Conservation (phyloP, 2,329 filamentous ascomycete genomes). For the Tolypocladium ophioglossoides region DNA sequence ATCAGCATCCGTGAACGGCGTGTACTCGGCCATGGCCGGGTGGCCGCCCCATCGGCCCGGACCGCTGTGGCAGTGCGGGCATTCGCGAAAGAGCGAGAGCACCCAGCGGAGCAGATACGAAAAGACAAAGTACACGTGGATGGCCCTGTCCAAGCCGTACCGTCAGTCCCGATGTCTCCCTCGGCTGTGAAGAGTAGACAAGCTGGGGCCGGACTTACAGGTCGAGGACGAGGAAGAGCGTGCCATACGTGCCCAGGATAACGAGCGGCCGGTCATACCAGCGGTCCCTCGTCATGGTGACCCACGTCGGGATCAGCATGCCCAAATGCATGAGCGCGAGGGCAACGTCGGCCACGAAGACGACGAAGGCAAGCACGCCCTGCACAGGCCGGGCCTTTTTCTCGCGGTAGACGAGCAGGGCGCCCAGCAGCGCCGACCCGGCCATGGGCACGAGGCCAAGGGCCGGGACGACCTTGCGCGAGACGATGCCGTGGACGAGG, state of each 20-base stretch:
- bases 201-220: not conserved
- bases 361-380: not conserved
- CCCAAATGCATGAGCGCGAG: not conserved
- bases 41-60: not conserved
- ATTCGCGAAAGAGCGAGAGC: not conserved
- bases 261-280: not conserved
- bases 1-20: not conserved
- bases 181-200: no score
- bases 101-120: not conserved
- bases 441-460: not conserved
- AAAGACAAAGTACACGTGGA: not conserved
- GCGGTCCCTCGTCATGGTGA: not conserved
- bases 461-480: not conserved
- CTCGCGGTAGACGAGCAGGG: not conserved
- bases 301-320: not conserved
- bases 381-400: not conserved
- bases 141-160: not conserved
- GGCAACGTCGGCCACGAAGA: not conserved
- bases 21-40: not conserved
- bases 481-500: not conserved
- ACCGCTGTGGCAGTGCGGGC: not conserved
- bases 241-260: not conserved
- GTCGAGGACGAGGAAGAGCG: not conserved
- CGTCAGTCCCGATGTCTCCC: not conserved
- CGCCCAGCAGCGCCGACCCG: not conserved